phyloP scores from a whole-genome alignment of 768 basidiomycete genomes.

The Hericium alpestre region DNA sequence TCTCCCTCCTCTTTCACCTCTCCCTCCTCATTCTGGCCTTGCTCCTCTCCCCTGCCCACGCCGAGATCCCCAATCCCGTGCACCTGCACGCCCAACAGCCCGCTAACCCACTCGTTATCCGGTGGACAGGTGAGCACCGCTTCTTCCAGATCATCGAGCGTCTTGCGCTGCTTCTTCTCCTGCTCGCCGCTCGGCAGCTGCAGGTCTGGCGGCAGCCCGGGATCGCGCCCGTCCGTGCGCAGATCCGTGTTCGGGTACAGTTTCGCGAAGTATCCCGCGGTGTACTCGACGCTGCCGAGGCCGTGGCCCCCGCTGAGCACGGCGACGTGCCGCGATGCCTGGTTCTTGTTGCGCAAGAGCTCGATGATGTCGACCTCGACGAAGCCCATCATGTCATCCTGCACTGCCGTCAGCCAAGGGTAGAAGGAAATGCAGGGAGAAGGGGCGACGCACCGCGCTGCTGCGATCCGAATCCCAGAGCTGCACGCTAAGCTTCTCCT shows the following conservation, averaged over 20 bases:
- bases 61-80: conserved; percentile 59
- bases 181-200: conserved; percentile 34
- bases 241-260: conserved; percentile 19
- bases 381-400: conserved; percentile 40
- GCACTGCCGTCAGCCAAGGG: background rate
- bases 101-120: conserved; percentile 51
- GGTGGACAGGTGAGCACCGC: conserved; percentile 36
- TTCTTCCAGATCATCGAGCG: conserved; percentile 25
- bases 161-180: conserved; percentile 18
- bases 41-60: conserved; percentile 16
- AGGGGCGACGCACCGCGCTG: conserved; percentile 16
- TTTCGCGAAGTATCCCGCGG: conserved; percentile 43
- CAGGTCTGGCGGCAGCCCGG: conserved; percentile 28
- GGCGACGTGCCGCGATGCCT: conserved; percentile 17
- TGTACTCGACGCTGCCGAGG: conserved; percentile 35
- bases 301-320: conserved; percentile 13
- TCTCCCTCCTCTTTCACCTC: conserved; percentile 39
- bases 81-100: conserved; percentile 53
- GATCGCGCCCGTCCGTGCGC: conserved; percentile 21
- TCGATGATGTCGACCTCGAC: conserved; percentile 29
- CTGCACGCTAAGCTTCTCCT: conserved; percentile 54
- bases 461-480: conserved; percentile 61
- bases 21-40: conserved; percentile 44
- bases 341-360: conserved; percentile 19
- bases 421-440: background rate